Conservation (phyloP, 1,139 yeast species). For the Torulaspora globosa region DNA sequence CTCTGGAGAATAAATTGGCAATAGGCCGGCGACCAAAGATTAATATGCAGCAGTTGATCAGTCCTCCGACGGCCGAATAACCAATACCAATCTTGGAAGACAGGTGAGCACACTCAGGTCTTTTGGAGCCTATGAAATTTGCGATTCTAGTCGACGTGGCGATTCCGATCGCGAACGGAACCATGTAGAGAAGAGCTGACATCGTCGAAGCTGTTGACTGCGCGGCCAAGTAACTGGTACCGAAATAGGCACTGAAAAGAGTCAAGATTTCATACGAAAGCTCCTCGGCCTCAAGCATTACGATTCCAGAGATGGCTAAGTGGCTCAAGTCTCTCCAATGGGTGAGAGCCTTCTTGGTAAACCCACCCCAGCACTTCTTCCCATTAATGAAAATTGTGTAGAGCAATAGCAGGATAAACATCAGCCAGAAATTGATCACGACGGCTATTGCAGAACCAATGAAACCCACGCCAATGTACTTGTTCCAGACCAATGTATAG, state of each 20-base stretch:
- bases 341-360: slow-evolving; percentile 45
- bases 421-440: slow-evolving; percentile 65
- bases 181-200: slow-evolving; percentile 76
- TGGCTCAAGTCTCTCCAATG: slow-evolving; percentile 59
- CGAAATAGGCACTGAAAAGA: slow-evolving; percentile 70
- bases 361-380: slow-evolving; percentile 69
- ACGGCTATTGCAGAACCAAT: slow-evolving; percentile 74
- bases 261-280: slow-evolving; percentile 71
- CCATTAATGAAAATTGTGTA: slow-evolving; percentile 63
- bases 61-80: slow-evolving; percentile 57
- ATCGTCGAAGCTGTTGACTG: slow-evolving; percentile 83
- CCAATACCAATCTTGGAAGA: slow-evolving; percentile 63
- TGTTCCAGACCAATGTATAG: slow-evolving; percentile 76
- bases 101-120: slow-evolving; percentile 56
- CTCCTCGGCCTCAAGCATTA: slow-evolving; percentile 72
- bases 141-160: slow-evolving; percentile 87
- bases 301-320: slow-evolving; percentile 66
- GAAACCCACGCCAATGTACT: slow-evolving; percentile 55
- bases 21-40: slow-evolving; percentile 51
- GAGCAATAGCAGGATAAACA: slow-evolving; percentile 50
- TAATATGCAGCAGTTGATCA: slow-evolving; percentile 51
- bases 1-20: slow-evolving; percentile 67
- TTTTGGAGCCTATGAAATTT: slow-evolving; percentile 77
- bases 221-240: slow-evolving; percentile 79
- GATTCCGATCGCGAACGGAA: slow-evolving; percentile 85